phyloP scores from a whole-genome alignment of 73 alveolate species.

The Breviolum minutum region DNA sequence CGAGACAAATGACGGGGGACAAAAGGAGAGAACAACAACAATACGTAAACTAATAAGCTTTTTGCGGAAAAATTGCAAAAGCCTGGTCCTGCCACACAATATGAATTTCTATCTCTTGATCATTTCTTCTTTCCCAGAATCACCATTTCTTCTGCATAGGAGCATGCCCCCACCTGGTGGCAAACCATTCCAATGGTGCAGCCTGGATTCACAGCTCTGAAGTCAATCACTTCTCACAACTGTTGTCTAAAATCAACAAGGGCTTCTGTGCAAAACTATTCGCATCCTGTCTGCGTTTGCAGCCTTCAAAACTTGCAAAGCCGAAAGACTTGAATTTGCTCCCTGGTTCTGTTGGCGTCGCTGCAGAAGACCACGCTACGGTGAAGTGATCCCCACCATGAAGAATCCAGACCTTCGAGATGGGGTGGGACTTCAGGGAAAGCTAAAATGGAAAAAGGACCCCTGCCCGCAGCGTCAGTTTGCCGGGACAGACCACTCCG shows the following conservation, averaged over 20 bases:
- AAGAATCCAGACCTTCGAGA: conserved; percentile 77
- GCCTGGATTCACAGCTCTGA: conserved; percentile 25
- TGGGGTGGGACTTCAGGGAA: too few relatives aligned
- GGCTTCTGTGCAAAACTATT: background rate
- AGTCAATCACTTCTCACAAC: background rate
- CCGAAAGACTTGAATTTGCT: conserved; percentile 51
- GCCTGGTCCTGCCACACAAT: too few relatives aligned
- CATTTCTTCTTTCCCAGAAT: background rate
- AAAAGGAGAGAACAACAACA: too few relatives aligned
- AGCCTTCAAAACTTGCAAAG: background rate
- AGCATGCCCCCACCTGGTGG: conserved; percentile 40
- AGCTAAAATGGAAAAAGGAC: too few relatives aligned
- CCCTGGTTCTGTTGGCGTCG: conserved; percentile 67
- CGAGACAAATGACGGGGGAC: too few relatives aligned
- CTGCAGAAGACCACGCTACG: conserved; percentile 61
- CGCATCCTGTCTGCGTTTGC: background rate
- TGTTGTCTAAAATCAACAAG: too few relatives aligned
- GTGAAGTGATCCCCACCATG: conserved; percentile 95
- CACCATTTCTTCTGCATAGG: background rate
- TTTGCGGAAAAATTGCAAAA: too few relatives aligned
- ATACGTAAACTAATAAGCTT: too few relatives aligned
- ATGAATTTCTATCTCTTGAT: background rate
- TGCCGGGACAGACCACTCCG: too few relatives aligned
- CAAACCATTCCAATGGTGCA: conserved; percentile 83
- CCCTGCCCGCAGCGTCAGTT: too few relatives aligned